These are phyloP conservation scores for Melocanna baccifera DNA, from an alignment of 176 grass and related monocot species.

Conservation along the genomic window DNA sequence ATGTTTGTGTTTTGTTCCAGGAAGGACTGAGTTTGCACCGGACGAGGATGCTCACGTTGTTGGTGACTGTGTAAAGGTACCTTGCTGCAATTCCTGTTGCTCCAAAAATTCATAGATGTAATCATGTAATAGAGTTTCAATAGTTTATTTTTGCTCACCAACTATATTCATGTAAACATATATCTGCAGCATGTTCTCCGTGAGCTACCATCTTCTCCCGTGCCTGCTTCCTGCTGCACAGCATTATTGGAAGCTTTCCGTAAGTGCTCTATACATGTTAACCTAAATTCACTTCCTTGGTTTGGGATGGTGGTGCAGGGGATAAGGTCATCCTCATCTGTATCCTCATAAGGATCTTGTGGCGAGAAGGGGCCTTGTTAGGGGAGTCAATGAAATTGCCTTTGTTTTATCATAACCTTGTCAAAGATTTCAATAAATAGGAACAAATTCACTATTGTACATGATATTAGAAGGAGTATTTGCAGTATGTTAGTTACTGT, in stretches of 20 bases:
- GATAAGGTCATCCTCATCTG: not conserved
- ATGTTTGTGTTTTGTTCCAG: slow-evolving; percentile 49
- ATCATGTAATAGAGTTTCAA: slow-evolving; percentile 4
- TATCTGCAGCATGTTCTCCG: slow-evolving; percentile 86
- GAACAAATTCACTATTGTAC: not conserved
- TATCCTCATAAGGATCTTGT: not conserved
- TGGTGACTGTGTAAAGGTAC: slow-evolving; percentile 96
- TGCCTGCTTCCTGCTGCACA: slow-evolving; percentile 97
- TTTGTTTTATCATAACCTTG: not conserved
- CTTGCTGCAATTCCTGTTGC: slow-evolving; percentile 31
- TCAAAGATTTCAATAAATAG: not conserved
- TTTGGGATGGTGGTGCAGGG: not conserved
- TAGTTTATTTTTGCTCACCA: slow-evolving; percentile 11
- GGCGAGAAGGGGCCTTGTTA: not conserved
- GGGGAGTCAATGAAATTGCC: not conserved
- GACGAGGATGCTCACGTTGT: slow-evolving; percentile 99
- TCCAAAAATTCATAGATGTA: slow-evolving; percentile 16
- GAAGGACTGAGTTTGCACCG: slow-evolving; percentile 72
- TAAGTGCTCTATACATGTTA: slow-evolving; percentile 45
- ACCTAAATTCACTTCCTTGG: slow-evolving; percentile 16
- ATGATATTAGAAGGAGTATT: not conserved
- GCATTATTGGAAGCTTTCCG: slow-evolving; percentile 96
- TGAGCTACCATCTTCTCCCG: slow-evolving; percentile 93
- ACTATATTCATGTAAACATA: slow-evolving; percentile 22
- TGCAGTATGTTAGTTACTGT: not conserved